Percentiles rank a stretch among this genome's conserved stretches.
phyloP scores from a whole-genome alignment of 768 basidiomycete genomes.

The Leccinum aurantiacum region DNA sequence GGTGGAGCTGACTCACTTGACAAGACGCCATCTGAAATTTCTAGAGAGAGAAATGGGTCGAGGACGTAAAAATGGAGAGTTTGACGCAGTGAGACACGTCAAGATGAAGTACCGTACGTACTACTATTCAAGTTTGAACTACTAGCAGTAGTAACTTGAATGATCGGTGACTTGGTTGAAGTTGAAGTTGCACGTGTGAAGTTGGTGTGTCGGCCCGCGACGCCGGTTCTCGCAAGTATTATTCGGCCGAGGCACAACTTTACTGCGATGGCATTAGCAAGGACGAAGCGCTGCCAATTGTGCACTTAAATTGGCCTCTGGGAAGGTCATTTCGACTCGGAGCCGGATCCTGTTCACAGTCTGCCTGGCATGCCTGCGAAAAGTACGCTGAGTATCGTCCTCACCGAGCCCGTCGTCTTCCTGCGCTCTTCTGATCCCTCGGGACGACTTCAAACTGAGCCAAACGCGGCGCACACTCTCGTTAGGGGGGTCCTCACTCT shows the following conservation, averaged over 20 bases:
- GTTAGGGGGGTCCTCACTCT: constrained; percentile 67
- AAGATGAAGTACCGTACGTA: not conserved
- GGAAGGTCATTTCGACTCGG: not conserved
- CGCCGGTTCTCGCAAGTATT: too few species aligned
- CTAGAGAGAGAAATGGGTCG: too few species aligned
- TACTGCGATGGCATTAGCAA: too few species aligned
- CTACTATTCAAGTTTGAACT: too few species aligned
- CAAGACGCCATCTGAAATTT: not conserved
- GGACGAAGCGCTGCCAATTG: not conserved
- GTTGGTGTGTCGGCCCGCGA: too few species aligned
- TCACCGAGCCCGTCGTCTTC: constrained; percentile 77
- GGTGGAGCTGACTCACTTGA: not conserved
- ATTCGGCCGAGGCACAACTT: not conserved
- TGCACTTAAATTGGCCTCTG: not conserved
- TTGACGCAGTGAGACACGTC: not conserved
- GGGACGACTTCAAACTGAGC: constrained; percentile 32
- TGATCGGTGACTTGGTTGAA: too few species aligned
- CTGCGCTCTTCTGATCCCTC: constrained; percentile 55
- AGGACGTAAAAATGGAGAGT: not conserved
- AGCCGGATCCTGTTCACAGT: not conserved
- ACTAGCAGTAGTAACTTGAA: too few species aligned
- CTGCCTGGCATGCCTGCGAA: constrained; percentile 26
- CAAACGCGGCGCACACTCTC: constrained; percentile 55
- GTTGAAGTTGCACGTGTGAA: too few species aligned
- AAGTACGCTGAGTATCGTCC: constrained; percentile 52